Conservation (phyloP, 176 grass and related monocot genomes). For the Cenchrus purpureus region DNA sequence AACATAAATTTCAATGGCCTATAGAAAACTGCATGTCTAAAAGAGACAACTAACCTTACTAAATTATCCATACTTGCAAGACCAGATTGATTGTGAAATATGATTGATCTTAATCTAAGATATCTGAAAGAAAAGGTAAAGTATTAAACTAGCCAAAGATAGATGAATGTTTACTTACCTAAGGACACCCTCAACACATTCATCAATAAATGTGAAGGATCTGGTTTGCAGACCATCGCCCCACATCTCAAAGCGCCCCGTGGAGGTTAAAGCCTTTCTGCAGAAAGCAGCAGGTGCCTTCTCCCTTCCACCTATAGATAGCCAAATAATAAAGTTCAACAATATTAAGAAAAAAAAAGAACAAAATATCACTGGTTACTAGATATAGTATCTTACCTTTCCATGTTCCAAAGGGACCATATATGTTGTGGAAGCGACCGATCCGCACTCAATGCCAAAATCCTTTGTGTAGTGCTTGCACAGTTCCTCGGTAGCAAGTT, state of each 20-base stretch:
- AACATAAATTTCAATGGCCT: neutral
- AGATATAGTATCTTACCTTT: constrained; percentile 64
- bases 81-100: constrained; percentile 1
- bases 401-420: constrained; percentile 98
- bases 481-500: constrained; percentile 89
- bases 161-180: constrained; percentile 39
- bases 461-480: constrained; percentile 99
- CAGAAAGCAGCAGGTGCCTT: constrained; percentile 95
- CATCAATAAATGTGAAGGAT: constrained; percentile 83
- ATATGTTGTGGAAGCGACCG: constrained; percentile 96
- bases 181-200: constrained; percentile 72
- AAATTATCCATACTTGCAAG: neutral
- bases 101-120: constrained; percentile 22
- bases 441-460: constrained; percentile 89
- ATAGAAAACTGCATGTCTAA: neutral
- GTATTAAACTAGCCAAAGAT: constrained; percentile 3
- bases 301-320: constrained; percentile 67
- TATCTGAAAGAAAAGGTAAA: neutral
- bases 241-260: constrained; percentile 90
- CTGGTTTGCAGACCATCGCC: constrained; percentile 85
- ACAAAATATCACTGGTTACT: neutral
- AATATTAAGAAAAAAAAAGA: neutral
- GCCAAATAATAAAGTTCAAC: neutral
- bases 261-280: constrained; percentile 76
- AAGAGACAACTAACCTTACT: constrained; percentile 7